Percentiles rank a stretch among this genome's conserved stretches.
These are phyloP conservation scores for Thalassiosira mediterranea DNA, from an alignment of 352 stramenopile genomes.

Conservation along the genomic window DNA sequence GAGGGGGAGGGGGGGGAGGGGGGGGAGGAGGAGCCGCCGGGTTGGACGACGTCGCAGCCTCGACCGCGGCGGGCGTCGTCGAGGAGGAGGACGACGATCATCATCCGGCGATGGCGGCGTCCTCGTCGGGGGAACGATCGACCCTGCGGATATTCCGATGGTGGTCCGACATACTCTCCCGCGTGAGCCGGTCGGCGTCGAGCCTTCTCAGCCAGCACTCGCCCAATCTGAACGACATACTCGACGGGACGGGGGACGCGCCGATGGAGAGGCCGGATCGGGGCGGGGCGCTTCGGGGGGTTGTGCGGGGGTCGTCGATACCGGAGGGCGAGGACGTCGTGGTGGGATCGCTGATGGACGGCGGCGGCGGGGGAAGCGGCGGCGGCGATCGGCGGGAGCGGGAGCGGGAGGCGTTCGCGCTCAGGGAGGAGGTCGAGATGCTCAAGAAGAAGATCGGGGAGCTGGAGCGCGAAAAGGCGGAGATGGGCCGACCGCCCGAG, in stretches of 20 bases:
- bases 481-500: not conserved
- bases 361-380: too few relatives aligned
- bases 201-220: constrained; percentile 56
- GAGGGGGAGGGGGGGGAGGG: too few relatives aligned
- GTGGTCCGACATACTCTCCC: constrained; percentile 44
- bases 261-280: constrained; percentile 12
- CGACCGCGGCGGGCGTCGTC: too few relatives aligned
- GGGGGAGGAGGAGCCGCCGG: too few relatives aligned
- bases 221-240: constrained; percentile 60
- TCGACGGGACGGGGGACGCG: constrained; percentile 37
- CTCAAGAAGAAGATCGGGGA: constrained; percentile 52
- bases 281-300: not conserved
- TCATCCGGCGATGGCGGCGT: too few relatives aligned
- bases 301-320: constrained; percentile 12
- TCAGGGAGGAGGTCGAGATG: constrained; percentile 36
- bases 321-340: constrained; percentile 1
- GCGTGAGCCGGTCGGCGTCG: constrained; percentile 49
- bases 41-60: too few relatives aligned
- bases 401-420: constrained; percentile 21
- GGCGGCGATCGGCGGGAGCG: not conserved
- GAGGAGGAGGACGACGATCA: too few relatives aligned
- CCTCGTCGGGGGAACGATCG: not conserved
- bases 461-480: constrained; percentile 28
- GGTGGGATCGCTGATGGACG: too few relatives aligned
- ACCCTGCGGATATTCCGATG: constrained; percentile 20